Percentiles rank a stretch among this genome's conserved stretches.
These are phyloP conservation scores for Trichocladium antarcticum DNA, from an alignment of 495 filamentous ascomycete species.

Conservation along the genomic window DNA sequence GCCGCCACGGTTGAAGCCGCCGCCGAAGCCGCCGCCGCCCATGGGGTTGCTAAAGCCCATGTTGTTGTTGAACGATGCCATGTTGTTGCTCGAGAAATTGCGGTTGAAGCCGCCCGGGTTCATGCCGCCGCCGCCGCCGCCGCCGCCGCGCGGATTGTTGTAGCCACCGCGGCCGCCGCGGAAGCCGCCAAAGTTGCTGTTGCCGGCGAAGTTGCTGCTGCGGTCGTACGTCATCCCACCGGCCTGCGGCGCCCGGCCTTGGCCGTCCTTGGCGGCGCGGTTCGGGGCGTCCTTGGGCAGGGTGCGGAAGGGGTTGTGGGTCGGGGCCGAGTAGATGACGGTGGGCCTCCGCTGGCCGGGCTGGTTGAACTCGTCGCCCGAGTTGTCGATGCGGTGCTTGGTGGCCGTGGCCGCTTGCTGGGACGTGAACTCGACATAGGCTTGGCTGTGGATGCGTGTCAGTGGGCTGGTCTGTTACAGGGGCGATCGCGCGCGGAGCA, in stretches of 20 bases:
- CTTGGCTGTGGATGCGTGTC: conserved; percentile 53
- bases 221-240: conserved; percentile 25
- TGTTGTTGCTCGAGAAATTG: conserved; percentile 28
- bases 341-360: conserved; percentile 54
- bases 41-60: conserved; percentile 44
- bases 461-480: neutral
- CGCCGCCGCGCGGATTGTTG: conserved; percentile 19
- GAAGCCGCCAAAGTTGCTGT: conserved; percentile 30
- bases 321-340: conserved; percentile 64
- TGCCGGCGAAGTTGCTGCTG: conserved; percentile 28
- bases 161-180: conserved; percentile 32
- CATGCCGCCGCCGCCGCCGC: conserved; percentile 19
- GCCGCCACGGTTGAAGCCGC: conserved; percentile 42
- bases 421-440: conserved; percentile 74
- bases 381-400: conserved; percentile 68
- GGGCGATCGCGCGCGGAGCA: too few relatives aligned
- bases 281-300: conserved; percentile 81
- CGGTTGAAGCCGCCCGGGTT: conserved; percentile 39
- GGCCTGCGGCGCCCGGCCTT: conserved; percentile 24
- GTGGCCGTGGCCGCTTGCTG: conserved; percentile 76
- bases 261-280: conserved; percentile 55
- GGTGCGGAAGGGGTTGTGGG: conserved; percentile 78
- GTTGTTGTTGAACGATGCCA: conserved; percentile 27
- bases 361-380: conserved; percentile 30
- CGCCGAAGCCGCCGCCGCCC: conserved; percentile 50